Evolutionary conservation across 2,329 filamentous ascomycete species (phyloP), one percentile per base, ranked within the genome.

Genomic region (Aspergillus japonicus): DNA sequence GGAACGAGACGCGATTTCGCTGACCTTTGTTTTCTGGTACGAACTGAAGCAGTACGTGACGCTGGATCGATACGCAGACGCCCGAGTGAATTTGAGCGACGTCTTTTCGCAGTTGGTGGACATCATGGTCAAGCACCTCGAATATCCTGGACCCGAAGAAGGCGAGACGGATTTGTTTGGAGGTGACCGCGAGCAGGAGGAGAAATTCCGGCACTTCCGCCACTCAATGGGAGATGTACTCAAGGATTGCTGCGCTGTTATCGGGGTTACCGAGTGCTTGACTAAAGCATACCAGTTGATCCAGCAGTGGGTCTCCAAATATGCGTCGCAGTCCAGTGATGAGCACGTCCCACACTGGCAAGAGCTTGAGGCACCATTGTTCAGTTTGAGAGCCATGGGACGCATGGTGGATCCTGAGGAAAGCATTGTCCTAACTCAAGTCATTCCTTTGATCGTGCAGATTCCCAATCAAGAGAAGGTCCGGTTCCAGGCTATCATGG

Each of bases 401-500:
- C 89, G 93, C 59, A 96, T 98, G 92, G 94, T 99, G 12, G 89
- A 94, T 57, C 88, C 88, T 60, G 90, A 96, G 52, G 95, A 99
- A 76, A 89, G 83, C 66, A 87, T 91, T 44, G 91, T 99, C 68
- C 82, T 99, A 47, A 91, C 92, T 3, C 91, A 94, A 71, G 87
- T 99, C 16, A 96, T 99, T 79, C 93, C 93, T 19, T 82, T 99
- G 58, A 87, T 99, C 63, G 92, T 96, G 11, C 91, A 96, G 72
- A 96, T 99, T 62, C 95, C 95, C 0, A 89, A 91, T 70, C 95
- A 99, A 70, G 92, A 98, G 77, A 99, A 98, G 80, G 85, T 99
- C n/a, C 91, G 93, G 7, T 99, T 99, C 77, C 94, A 96, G 63
- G 94, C 94, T 5, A 96, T 98, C 70, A 97, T 99, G 92, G 93